Conservation (phyloP, 2,329 filamentous ascomycete genomes). For the Bipolaris bicolor region DNA sequence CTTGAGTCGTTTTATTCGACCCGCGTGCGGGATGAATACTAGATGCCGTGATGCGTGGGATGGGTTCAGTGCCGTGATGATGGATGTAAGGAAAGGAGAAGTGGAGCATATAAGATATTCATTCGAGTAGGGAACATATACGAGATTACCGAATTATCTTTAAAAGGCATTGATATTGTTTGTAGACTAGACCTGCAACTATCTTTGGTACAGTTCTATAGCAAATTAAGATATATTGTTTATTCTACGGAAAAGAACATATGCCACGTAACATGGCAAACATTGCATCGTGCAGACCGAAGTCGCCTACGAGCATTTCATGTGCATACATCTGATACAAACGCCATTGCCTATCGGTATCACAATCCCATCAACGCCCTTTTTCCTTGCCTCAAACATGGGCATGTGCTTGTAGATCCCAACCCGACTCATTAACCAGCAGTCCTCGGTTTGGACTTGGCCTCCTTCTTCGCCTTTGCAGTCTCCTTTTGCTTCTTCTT, state of each 20-base stretch:
- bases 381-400: background rate
- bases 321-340: background rate
- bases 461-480: slow-evolving; percentile 92
- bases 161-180: too few species aligned
- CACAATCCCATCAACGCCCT: slow-evolving; percentile 15
- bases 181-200: background rate
- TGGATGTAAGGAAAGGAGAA: too few species aligned
- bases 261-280: background rate
- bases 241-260: background rate
- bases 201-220: background rate
- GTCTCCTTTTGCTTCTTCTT: slow-evolving; percentile 96
- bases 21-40: too few species aligned
- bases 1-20: too few species aligned
- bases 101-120: too few species aligned
- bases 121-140: too few species aligned
- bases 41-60: too few species aligned
- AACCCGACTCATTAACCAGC: slow-evolving; percentile 8
- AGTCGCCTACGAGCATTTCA: background rate
- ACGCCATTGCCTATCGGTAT: slow-evolving; percentile 9
- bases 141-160: too few species aligned
- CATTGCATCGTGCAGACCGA: background rate
- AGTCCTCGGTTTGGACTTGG: slow-evolving; percentile 76
- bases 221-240: too few species aligned
- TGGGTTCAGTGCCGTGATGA: too few species aligned
- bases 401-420: background rate